Base-by-base conservation (phyloP, 805 yeast species). In the Saturnispora quitensis region DNA sequence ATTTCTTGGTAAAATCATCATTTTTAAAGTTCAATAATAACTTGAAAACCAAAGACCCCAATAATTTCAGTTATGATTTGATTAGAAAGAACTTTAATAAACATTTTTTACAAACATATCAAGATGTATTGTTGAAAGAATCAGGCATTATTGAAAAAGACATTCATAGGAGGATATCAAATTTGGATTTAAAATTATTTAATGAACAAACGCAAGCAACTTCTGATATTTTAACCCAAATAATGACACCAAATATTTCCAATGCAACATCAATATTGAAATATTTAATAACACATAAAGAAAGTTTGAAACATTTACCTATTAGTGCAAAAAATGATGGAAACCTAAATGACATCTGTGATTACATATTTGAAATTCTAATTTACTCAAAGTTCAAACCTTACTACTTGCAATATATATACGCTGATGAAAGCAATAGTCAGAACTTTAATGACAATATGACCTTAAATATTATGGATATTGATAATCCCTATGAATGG, bases 401-500 rank as follows among this genome's bases (percentile, higher is more conserved):
- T 5, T 54, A 52, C 40, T 54, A 59, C 33, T 48, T 63, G 24
- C 66, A 63, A 35, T 53, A 59, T 44, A 50, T 56, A 4, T 65
- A 60, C 47, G 62, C 63, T 34, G 64, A 65, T 51, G 59, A 59
- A 4, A 57, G 61, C 17, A 67, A 68, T 51, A 58, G 58, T 20
- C 66, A 63, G 52, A 68, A 68, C 50, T 68, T 60, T 52, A 66
- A 66, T 53, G 64, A 60, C 25, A 66, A 67, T 48, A 52, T 67
- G 15, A 68, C 71, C 2, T 55, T 66, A 51, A 67, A 66, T 50
- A 62, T 66, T 3, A 63, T 69, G 58, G 81, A 79, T 57, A 68
- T 81, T 24, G 64, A 74, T 17, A 73, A 80, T 55, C 93, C 93
- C 0, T 77, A 77, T 9, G 81, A 81, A 56, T 86, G 95, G 89